These are phyloP conservation scores for Artemisia tridentata DNA, from an alignment of 129 eudicot genomes.

Conservation along the genomic window DNA sequence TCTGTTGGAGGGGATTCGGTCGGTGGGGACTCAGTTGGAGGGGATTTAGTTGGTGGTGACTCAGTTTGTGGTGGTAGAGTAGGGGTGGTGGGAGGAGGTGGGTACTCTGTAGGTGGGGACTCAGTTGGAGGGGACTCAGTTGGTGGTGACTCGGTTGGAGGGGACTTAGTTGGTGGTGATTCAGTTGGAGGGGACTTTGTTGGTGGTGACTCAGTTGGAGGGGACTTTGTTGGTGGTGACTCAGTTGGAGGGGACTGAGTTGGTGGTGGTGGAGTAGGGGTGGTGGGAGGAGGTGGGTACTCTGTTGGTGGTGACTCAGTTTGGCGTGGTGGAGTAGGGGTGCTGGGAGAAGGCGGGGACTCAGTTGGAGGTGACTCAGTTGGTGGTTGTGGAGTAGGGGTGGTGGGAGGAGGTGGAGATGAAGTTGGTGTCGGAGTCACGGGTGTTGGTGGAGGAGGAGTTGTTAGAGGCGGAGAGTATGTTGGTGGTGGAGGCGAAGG, in stretches of 20 bases:
- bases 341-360: too few species aligned
- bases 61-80: conserved; percentile 5
- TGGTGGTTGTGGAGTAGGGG: not conserved
- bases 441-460: not conserved
- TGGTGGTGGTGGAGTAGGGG: not conserved
- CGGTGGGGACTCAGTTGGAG: conserved; percentile 20
- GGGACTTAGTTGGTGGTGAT: not conserved
- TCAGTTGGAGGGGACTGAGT: not conserved
- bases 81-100: too few species aligned
- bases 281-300: too few species aligned
- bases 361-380: not conserved
- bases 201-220: not conserved
- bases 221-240: not conserved
- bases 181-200: not conserved
- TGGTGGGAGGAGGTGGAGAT: not conserved
- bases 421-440: not conserved
- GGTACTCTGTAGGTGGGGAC: too few species aligned
- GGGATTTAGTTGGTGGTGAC: not conserved
- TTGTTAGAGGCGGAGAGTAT: not conserved
- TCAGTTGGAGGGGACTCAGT: too few species aligned
- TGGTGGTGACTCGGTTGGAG: too few species aligned
- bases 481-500: conserved; percentile 15
- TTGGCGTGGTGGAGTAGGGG: too few species aligned
- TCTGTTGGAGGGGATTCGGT: not conserved
- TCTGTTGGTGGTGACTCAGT: too few species aligned